These are phyloP conservation scores for Capronia coronata DNA, from an alignment of 2,329 filamentous ascomycete species.

Conservation along the genomic window DNA sequence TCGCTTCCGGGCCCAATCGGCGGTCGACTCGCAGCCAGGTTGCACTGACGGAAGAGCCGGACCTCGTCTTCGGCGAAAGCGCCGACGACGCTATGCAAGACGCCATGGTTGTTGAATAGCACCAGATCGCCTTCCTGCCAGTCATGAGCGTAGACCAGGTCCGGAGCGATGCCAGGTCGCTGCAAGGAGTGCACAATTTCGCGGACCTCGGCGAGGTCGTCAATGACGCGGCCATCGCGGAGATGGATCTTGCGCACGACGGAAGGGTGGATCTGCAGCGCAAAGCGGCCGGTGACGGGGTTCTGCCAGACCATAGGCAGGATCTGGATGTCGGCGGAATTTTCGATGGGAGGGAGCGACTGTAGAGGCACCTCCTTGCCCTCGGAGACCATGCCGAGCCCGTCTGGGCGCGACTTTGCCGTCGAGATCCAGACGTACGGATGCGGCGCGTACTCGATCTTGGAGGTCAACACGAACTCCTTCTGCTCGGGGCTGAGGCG, in stretches of 20 bases:
- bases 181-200: conserved; percentile 67
- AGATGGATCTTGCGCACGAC: conserved; percentile 64
- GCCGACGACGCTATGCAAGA: conserved; percentile 69
- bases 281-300: conserved; percentile 60
- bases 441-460: conserved; percentile 69
- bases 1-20: conserved; percentile 45
- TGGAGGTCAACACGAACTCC: conserved; percentile 59
- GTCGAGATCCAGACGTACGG: conserved; percentile 76
- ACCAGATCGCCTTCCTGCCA: conserved; percentile 73
- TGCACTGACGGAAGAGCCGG: conserved; percentile 69
- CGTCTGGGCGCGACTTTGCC: conserved; percentile 60
- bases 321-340: conserved; percentile 57
- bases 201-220: conserved; percentile 59
- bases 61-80: conserved; percentile 69
- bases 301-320: conserved; percentile 75
- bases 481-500: conserved; percentile 59
- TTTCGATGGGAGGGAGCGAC: conserved; percentile 60
- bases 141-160: conserved; percentile 64
- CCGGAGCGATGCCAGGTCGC: conserved; percentile 63
- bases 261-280: conserved; percentile 67
- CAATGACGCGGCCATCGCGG: conserved; percentile 60
- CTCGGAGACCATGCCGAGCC: conserved; percentile 65
- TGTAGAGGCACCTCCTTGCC: conserved; percentile 53
- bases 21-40: conserved; percentile 60
- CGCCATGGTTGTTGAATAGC: conserved; percentile 70